Evolutionary conservation across 2,329 filamentous ascomycete species (phyloP), one percentile per base, ranked within the genome.

Genomic region (Alternaria brassicicola): DNA sequence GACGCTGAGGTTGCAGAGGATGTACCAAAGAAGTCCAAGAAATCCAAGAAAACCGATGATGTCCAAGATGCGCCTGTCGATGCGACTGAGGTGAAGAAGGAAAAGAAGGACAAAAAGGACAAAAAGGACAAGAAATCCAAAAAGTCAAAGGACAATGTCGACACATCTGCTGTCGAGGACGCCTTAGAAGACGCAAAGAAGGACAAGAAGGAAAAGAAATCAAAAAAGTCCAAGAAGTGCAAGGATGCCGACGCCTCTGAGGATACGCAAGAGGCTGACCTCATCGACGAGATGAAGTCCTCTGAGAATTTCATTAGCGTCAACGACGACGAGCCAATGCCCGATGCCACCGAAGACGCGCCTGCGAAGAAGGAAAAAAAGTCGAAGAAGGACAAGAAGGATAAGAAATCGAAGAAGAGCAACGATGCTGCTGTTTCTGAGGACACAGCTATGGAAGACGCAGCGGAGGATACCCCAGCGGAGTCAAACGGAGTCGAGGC

Each of bases 21-120:
- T 10, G 66, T 62, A 21, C 57, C 64, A 0, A 74, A 76, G 43
- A 75, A 73, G 55, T 67, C 65, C 2, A 75, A 75, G 54, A 76
- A 75, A 50, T 67, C 67, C 19, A 74, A 72, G 55, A 70, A 67
- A 55, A 38, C 59, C 19, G 65, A 64, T 8, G 61, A 67, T 28
- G 39, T 56, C 28, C 47, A 51, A 26, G 62, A 67, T 53, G 66
- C 61, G 50, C 51, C 55, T 21, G 45, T 45, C 31, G 51, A 70
- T 25, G 60, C 61, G 59, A 61, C 56, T 17, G 64, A 65, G 35
- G 53, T 43, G 43, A 64, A 64, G 53, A 69, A 66, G 46, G 53
- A 65, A 36, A 66, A 66, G 57, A 63, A 63, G 45, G 50, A 51
- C 8, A 66, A 68, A 41, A 66, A 66, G 46, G 61, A 63, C 10